phyloP scores from a whole-genome alignment of 495 filamentous ascomycete species.

The Cairneyella variabilis region DNA sequence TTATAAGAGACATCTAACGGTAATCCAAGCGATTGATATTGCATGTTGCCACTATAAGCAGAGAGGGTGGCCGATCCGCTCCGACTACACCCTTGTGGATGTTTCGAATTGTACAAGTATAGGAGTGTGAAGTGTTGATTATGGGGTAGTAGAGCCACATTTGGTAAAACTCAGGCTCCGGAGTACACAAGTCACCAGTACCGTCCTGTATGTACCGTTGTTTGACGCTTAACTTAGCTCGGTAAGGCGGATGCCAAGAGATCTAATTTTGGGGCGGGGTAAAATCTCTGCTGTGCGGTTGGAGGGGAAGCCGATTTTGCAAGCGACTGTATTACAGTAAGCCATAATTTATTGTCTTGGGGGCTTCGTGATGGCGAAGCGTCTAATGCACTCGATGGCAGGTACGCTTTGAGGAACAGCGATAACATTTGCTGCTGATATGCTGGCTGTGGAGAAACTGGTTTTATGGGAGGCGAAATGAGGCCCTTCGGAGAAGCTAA shows the following conservation, averaged over 20 bases:
- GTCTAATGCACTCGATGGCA: too few relatives aligned
- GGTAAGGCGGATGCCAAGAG: neutral
- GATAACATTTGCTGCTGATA: too few relatives aligned
- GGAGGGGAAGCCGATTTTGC: neutral
- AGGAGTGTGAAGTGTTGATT: neutral
- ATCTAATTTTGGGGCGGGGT: too few relatives aligned
- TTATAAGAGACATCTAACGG: too few relatives aligned
- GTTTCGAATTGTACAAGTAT: neutral
- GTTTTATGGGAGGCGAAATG: too few relatives aligned
- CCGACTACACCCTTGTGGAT: neutral
- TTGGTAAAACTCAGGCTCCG: neutral
- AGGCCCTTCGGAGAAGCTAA: too few relatives aligned
- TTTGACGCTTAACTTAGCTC: neutral
- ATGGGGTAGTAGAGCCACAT: neutral
- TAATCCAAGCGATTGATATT: too few relatives aligned
- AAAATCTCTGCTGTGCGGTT: neutral
- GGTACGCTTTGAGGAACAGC: too few relatives aligned
- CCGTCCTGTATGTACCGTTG: neutral
- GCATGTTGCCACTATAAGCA: too few relatives aligned
- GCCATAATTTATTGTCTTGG: too few relatives aligned
- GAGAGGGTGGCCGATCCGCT: neutral
- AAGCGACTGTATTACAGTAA: neutral
- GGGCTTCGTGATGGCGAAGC: too few relatives aligned
- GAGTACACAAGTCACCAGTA: neutral
- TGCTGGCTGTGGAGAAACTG: too few relatives aligned